These are phyloP conservation scores for Endogone sp. DNA, from an alignment of 192 early-diverging fungal species.

Conservation along the genomic window DNA sequence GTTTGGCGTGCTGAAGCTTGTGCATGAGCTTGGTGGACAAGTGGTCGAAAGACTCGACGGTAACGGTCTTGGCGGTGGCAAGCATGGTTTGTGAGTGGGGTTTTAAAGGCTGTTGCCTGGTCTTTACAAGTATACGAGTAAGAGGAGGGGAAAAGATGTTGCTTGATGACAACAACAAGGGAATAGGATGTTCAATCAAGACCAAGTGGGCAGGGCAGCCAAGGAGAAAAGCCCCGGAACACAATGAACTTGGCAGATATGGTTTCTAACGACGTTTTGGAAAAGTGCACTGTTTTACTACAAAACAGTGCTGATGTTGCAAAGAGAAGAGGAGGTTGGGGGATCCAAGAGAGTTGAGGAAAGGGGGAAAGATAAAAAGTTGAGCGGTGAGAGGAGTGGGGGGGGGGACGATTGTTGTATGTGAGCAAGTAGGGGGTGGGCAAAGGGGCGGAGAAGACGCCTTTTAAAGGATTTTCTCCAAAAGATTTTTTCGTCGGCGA, in stretches of 20 bases:
- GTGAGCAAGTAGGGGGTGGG: no score
- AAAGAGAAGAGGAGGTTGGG: conserved; percentile 14
- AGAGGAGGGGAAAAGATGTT: neutral
- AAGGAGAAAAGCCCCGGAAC: conserved; percentile 32
- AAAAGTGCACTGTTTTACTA: conserved; percentile 31
- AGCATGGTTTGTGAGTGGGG: conserved; percentile 3
- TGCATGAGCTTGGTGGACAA: conserved; percentile 3
- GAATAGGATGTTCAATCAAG: conserved; percentile 4
- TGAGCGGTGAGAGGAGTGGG: no score
- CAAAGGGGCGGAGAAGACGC: no score
- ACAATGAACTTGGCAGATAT: conserved; percentile 33
- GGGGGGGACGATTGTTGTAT: no score
- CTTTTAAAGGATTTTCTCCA: no score
- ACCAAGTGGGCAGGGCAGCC: conserved; percentile 13
- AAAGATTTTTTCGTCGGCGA: no score
- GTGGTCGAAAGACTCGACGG: neutral
- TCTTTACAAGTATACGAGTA: neutral
- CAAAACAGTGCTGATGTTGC: conserved; percentile 30
- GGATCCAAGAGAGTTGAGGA: neutral
- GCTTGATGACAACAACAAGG: neutral
- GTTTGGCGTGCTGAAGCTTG: neutral
- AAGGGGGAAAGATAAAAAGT: no score
- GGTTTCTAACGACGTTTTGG: conserved; percentile 42
- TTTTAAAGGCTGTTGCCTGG: neutral
- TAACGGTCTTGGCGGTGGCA: neutral